Evolutionary conservation across 257 asterid genomes (phyloP).

Genomic region (Fraxinus anomala): DNA sequence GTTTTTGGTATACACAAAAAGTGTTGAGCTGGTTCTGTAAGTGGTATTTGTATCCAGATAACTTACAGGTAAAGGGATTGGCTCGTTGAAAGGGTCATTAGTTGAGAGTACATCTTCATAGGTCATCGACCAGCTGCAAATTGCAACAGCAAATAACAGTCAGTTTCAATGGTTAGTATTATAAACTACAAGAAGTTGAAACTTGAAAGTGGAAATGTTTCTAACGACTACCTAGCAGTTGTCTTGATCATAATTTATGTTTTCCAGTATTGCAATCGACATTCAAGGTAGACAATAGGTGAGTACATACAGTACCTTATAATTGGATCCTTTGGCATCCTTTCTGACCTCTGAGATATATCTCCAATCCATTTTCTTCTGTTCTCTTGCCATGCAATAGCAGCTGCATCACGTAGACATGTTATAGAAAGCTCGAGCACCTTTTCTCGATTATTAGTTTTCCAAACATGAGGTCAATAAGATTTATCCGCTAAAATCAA

Average conservation of each 20-base stretch:
- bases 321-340: constrained; percentile 68
- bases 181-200: constrained; percentile 1
- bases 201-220: not conserved
- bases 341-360: constrained; percentile 45
- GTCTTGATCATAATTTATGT: not conserved
- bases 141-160: constrained; percentile 24
- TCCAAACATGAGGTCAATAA: not conserved
- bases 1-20: not conserved
- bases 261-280: not conserved
- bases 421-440: constrained; percentile 5
- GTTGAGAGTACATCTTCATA: constrained; percentile 89
- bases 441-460: constrained; percentile 3
- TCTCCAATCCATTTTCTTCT: constrained; percentile 80
- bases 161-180: not conserved
- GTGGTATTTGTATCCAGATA: not conserved
- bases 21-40: not conserved
- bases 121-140: constrained; percentile 77
- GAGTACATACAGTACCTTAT: constrained; percentile 53
- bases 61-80: constrained; percentile 76
- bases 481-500: not conserved
- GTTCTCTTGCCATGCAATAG: constrained; percentile 79
- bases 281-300: not conserved
- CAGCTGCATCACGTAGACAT: constrained; percentile 55
- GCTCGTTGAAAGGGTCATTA: constrained; percentile 67
- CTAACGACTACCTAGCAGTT: not conserved